phyloP scores from a whole-genome alignment of 805 yeast species.

The Candida palmyrensis region DNA sequence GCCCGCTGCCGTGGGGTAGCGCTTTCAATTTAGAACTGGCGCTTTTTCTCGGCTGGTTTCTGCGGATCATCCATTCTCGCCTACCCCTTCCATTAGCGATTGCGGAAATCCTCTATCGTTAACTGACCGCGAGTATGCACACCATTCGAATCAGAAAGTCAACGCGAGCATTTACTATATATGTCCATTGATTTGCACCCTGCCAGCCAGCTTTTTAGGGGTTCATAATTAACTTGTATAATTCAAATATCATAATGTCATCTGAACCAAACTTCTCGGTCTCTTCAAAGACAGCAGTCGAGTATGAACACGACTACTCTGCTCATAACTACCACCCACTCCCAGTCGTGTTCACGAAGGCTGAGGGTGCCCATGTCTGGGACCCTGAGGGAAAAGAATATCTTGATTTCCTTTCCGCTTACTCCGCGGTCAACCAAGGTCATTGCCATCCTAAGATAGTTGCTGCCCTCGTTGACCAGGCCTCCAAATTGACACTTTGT shows the following conservation, averaged over 20 bases:
- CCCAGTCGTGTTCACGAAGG: slow-evolving; percentile 88
- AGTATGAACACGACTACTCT: slow-evolving; percentile 73
- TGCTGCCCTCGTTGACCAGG: slow-evolving; percentile 81
- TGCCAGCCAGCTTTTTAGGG: not conserved
- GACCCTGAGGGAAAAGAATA: slow-evolving; percentile 96
- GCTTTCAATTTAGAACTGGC: no score
- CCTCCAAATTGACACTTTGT: slow-evolving; percentile 74
- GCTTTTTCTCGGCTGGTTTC: no score
- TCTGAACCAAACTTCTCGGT: slow-evolving; percentile 37
- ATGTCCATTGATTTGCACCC: not conserved
- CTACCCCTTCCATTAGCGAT: not conserved
- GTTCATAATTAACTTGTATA: no score
- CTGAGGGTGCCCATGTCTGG: slow-evolving; percentile 92
- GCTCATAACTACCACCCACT: slow-evolving; percentile 97
- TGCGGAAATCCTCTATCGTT: slow-evolving; percentile 3
- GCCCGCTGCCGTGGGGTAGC: no score
- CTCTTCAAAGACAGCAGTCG: slow-evolving; percentile 60
- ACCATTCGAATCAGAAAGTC: slow-evolving; percentile 2
- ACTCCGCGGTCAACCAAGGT: slow-evolving; percentile 97
- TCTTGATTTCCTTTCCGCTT: slow-evolving; percentile 88
- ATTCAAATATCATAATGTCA: no score
- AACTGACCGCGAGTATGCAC: slow-evolving; percentile 4
- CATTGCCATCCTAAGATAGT: slow-evolving; percentile 95
- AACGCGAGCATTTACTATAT: no score
- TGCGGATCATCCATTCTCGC: not conserved